A percentile compares a stretch with the other conserved stretches of the same genome.
Evolutionary conservation across 345 rosid genomes (phyloP).

Genomic region (Atalantia buxifolia): DNA sequence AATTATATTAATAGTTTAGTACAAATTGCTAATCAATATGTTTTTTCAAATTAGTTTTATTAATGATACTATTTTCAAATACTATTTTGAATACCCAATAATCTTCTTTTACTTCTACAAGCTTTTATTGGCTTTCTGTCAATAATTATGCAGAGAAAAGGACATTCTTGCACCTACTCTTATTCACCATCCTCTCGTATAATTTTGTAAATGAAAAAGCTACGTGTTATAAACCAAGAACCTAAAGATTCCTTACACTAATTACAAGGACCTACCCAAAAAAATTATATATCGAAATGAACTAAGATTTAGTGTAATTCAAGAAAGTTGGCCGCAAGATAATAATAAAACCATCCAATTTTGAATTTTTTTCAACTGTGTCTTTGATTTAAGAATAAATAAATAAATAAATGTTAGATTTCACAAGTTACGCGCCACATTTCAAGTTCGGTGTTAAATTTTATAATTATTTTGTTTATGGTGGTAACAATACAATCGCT

Average conservation of each 20-base stretch:
- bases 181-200: not conserved
- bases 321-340: no score
- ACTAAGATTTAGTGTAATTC: no score
- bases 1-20: not conserved
- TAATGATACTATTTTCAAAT: not conserved
- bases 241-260: not conserved
- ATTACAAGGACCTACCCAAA: no score
- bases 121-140: not conserved
- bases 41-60: not conserved
- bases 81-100: not conserved
- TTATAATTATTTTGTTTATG: not conserved
- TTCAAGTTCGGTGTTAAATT: no score
- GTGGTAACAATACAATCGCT: not conserved
- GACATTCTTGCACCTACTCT: slow-evolving; percentile 2
- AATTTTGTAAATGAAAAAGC: not conserved
- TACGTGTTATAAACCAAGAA: not conserved
- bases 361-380: no score
- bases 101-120: not conserved
- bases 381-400: no score
- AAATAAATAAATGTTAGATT: no score
- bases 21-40: not conserved
- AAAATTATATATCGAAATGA: no score
- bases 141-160: not conserved
- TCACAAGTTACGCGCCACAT: no score
- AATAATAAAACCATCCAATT: no score